Base-by-base conservation (phyloP, 306 rosid species). In the Malus sylvestris region DNA sequence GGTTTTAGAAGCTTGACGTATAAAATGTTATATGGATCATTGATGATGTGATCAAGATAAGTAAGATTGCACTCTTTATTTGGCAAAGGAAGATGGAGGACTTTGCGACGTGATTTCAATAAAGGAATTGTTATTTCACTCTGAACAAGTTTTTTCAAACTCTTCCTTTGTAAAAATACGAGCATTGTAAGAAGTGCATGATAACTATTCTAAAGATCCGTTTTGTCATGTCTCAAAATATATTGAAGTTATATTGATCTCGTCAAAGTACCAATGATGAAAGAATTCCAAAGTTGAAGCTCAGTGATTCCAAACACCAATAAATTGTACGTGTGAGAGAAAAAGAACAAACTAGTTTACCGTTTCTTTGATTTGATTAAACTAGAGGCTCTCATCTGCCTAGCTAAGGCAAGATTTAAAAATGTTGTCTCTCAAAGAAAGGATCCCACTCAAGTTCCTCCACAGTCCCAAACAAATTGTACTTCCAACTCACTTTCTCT, bases 391-490 rank as follows among this genome's bases (percentile, higher is more conserved):
- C 40, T 35, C 35, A 6, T 2, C 53, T 58, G 18, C 3, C 27
- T 9, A n/a, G 53, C 30, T 57, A n/a, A n/a, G 76, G 33, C 40
- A 9, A 51, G 6, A 6, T 61, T 57, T 62, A 65, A 7, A 68
- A 18, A n/a, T 40, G 19, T 14, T 42, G 9, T 45, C 16, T 29
- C 35, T 25, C 35, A 61, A 78, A 85, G 49, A 49, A 75, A 19
- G 30, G 73, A 81, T 85, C 85, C 88, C 85, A 81, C 58, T 77
- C 83, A 75, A 81, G 81, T 19, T 81, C 77, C 8, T 30, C 76
- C 32, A 35, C 58, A 15, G 68, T 71, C 71, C 83, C 83, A 52
- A 67, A 78, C 80, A 81, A 32, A 62, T 77, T 64, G 71, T 77
- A 77, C 40, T 84, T 80, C 87, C 84, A 80, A 19, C 70, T 76